phyloP scores from a whole-genome alignment of 306 rosid species.

The Quercus wislizeni region DNA sequence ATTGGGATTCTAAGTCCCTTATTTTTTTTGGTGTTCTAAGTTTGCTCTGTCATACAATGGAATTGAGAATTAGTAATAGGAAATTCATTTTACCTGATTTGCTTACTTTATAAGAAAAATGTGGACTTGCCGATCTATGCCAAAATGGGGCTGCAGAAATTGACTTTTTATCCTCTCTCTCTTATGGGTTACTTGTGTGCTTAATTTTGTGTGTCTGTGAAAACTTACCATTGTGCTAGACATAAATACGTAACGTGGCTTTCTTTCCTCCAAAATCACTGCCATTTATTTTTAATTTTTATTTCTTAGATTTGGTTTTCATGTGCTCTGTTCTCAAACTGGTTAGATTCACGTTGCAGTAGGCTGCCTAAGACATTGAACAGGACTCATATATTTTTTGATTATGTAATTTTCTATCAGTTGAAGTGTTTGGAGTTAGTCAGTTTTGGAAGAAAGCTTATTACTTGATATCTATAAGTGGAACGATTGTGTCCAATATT shows the following conservation, averaged over 20 bases:
- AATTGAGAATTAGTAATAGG: not conserved
- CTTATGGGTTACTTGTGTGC: not conserved
- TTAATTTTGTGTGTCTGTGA: not conserved
- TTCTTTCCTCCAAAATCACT: not conserved
- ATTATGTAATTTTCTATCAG: not conserved
- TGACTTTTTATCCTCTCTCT: not conserved
- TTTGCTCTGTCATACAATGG: not conserved
- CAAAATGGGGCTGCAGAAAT: not conserved
- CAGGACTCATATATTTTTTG: not conserved
- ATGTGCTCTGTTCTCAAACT: not conserved
- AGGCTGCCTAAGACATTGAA: not conserved
- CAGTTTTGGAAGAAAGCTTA: not conserved
- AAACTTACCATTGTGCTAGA: not conserved
- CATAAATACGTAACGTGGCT: not conserved
- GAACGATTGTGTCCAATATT: not conserved
- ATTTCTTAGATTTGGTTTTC: not conserved
- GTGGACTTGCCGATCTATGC: not conserved
- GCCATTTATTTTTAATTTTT: not conserved
- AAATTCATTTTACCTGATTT: not conserved
- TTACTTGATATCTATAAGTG: not conserved
- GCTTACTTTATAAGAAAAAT: not conserved
- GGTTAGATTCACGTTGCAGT: not conserved
- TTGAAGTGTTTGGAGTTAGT: not conserved
- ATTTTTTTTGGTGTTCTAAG: not conserved
- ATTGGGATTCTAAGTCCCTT: not conserved